These are phyloP conservation scores for Vitis hybrid DNA, from an alignment of 177 flowering plant genomes.

Conservation along the genomic window DNA sequence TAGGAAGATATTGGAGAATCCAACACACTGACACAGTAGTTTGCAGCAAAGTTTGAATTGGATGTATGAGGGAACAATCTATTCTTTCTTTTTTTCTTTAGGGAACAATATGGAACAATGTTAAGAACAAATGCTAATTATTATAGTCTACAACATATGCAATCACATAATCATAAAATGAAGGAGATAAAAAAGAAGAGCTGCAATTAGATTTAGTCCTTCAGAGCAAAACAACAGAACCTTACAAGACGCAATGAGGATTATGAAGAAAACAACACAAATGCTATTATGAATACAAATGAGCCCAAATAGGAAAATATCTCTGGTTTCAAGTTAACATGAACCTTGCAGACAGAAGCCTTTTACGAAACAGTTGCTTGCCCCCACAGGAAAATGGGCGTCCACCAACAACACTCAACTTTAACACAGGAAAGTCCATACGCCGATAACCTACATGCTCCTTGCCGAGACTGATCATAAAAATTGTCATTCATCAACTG, in stretches of 20 bases:
- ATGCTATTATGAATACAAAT: too few species aligned
- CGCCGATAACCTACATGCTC: constrained; percentile 75
- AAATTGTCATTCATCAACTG: background rate
- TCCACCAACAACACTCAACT: constrained; percentile 84
- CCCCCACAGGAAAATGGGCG: constrained; percentile 92
- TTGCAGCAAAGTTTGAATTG: background rate
- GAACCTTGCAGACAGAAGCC: constrained; percentile 69
- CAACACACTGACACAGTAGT: background rate
- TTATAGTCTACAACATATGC: background rate
- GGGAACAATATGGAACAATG: background rate
- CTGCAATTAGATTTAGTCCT: too few species aligned
- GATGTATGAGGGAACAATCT: background rate
- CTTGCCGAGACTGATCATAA: constrained; percentile 65
- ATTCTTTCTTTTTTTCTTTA: too few species aligned
- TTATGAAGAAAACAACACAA: background rate
- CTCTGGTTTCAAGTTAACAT: constrained; percentile 3
- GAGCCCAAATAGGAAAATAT: too few species aligned
- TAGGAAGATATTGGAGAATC: background rate
- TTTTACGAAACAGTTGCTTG: constrained; percentile 45
- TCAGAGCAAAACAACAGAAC: background rate
- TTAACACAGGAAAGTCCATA: constrained; percentile 63
- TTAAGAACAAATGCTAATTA: background rate
- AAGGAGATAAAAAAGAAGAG: background rate
- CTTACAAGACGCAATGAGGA: background rate
- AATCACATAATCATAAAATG: background rate